Conservation (phyloP, 768 basidiomycete species). For the Cyathus striatus region DNA sequence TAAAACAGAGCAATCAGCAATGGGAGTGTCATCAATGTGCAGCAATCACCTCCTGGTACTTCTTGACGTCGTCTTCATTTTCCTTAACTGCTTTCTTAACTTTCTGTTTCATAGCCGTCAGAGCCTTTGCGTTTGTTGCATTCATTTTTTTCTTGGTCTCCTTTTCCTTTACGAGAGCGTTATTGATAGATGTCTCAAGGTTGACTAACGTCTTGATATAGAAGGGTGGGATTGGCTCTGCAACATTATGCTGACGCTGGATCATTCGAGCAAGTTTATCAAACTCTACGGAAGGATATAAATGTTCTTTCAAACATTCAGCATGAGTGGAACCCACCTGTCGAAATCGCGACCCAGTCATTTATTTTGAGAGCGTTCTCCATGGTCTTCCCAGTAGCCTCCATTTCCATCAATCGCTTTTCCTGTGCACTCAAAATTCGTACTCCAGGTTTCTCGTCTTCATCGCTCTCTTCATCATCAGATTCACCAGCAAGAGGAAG, state of each 20-base stretch:
- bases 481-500: constrained; percentile 28
- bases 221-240: constrained; percentile 84
- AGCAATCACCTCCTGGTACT: constrained; percentile 67
- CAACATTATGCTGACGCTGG: constrained; percentile 77
- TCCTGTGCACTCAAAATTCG: constrained; percentile 86
- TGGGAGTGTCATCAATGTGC: too few species aligned
- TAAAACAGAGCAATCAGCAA: not conserved
- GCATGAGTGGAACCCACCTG: constrained; percentile 46
- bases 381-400: constrained; percentile 84
- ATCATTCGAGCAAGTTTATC: constrained; percentile 93
- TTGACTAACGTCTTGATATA: constrained; percentile 70
- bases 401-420: constrained; percentile 93
- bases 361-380: constrained; percentile 95
- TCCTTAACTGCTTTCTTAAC: constrained; percentile 90
- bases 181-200: constrained; percentile 74
- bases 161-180: constrained; percentile 79
- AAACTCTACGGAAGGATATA: constrained; percentile 58
- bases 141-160: constrained; percentile 96
- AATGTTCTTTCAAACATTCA: not conserved
- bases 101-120: constrained; percentile 98
- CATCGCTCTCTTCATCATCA: constrained; percentile 54
- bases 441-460: constrained; percentile 65
- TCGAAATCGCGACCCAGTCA: constrained; percentile 91
- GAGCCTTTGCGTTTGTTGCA: constrained; percentile 85
- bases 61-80: constrained; percentile 74